A percentile compares a stretch with the other conserved stretches of the same genome.
These are phyloP conservation scores for Dillenia suffruticosa DNA, from an alignment of 164 flowering plant species.

Conservation along the genomic window DNA sequence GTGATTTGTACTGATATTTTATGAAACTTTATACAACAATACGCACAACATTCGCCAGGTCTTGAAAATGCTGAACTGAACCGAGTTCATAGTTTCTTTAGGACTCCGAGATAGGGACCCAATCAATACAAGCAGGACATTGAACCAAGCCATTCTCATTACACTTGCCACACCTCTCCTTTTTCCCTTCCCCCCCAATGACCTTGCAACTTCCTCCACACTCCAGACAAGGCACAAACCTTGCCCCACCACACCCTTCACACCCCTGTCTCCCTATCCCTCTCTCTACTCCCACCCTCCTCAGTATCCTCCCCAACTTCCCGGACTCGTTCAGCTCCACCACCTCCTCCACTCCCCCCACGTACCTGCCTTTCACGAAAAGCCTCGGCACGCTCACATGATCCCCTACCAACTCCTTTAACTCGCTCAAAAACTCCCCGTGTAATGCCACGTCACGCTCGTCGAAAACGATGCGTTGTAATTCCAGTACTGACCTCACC, in stretches of 20 bases:
- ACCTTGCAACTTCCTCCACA: slow-evolving; percentile 94
- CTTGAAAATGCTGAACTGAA: no score
- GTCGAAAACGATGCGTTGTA: slow-evolving; percentile 57
- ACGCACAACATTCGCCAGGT: no score
- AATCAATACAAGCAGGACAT: slow-evolving; percentile 55
- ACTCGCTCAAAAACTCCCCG: slow-evolving; percentile 54
- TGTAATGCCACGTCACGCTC: slow-evolving; percentile 89
- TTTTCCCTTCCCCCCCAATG: slow-evolving; percentile 28
- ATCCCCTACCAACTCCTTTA: slow-evolving; percentile 52
- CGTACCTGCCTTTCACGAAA: slow-evolving; percentile 81
- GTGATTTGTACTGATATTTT: no score
- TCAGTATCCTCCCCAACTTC: slow-evolving; percentile 51
- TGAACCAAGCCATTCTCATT: slow-evolving; percentile 87
- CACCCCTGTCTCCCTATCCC: slow-evolving; percentile 59
- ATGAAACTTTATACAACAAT: no score
- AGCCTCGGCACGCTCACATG: slow-evolving; percentile 63
- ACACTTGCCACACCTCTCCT: slow-evolving; percentile 63
- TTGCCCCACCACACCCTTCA: slow-evolving; percentile 80
- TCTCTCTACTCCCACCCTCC: slow-evolving; percentile 43
- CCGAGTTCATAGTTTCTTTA: no score
- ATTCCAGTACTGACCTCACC: slow-evolving; percentile 46
- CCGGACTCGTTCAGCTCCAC: slow-evolving; percentile 71
- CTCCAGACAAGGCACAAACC: slow-evolving; percentile 85
- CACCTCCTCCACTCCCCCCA: slow-evolving; percentile 86
- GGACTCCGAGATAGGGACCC: no score